Conservation (phyloP, 2,329 filamentous ascomycete genomes). For the Fusarium staphyleae region DNA sequence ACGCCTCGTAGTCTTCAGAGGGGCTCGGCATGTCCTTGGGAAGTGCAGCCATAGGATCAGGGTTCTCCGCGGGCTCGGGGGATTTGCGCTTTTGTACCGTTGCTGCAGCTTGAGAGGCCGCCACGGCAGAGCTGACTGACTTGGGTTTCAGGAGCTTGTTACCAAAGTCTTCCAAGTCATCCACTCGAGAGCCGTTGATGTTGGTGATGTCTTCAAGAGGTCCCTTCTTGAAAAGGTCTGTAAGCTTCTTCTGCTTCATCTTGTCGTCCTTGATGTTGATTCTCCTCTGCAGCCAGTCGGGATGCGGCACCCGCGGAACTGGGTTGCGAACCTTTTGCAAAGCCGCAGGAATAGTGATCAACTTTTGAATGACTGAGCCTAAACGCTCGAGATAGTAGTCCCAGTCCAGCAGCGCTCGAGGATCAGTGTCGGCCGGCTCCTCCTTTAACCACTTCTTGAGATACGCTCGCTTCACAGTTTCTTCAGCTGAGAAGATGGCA, state of each 20-base stretch:
- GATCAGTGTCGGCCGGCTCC: conserved; percentile 89
- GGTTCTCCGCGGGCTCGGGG: conserved; percentile 69
- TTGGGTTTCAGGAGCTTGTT: conserved; percentile 71
- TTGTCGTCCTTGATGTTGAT: conserved; percentile 97
- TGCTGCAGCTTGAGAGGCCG: conserved; percentile 60
- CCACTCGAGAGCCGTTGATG: conserved; percentile 60
- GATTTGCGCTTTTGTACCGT: conserved; percentile 74
- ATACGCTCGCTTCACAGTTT: conserved; percentile 85
- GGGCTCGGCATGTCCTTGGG: conserved; percentile 86
- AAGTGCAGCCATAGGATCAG: conserved; percentile 82
- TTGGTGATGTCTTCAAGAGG: conserved; percentile 78
- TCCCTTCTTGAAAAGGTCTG: conserved; percentile 74
- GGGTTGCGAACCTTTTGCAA: conserved; percentile 95
- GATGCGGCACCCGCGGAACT: conserved; percentile 90
- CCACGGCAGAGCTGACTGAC: conserved; percentile 60
- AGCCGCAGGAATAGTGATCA: conserved; percentile 97
- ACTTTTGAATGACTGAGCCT: conserved; percentile 96
- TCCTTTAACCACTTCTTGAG: conserved; percentile 96
- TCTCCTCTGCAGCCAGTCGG: conserved; percentile 93
- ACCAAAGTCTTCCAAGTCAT: conserved; percentile 85
- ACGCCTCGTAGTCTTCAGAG: conserved; percentile 84
- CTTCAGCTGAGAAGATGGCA: conserved; percentile 95
- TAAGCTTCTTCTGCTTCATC: conserved; percentile 99
- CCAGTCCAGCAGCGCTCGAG: conserved; percentile 91
- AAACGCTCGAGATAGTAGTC: conserved; percentile 95